A percentile compares a stretch with the other conserved stretches of the same genome.
These are phyloP conservation scores for Heterococcus sp. DNA, from an alignment of 108 stramenopile species.

Conservation along the genomic window DNA sequence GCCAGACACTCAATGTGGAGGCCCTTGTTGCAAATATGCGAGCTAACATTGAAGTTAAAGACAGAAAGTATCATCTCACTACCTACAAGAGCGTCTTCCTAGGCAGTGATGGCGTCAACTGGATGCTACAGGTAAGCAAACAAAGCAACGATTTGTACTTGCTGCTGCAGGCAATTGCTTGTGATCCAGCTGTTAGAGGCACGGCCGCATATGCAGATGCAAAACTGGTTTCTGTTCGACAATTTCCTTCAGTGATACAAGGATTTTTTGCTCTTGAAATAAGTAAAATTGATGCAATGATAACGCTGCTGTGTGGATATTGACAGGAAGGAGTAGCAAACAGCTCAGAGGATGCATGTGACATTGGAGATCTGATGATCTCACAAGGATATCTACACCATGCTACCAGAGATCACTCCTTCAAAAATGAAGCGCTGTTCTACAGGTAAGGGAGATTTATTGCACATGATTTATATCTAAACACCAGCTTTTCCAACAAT, in stretches of 20 bases:
- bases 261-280: background rate
- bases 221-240: background rate
- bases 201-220: background rate
- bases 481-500: no score
- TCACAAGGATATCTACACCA: constrained; percentile 2
- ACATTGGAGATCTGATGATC: constrained; percentile 19
- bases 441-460: no score
- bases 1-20: no score
- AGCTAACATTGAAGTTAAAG: background rate
- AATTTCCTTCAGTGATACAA: background rate
- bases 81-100: background rate
- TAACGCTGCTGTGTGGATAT: constrained; percentile 11
- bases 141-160: background rate
- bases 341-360: constrained; percentile 3
- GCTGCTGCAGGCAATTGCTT: background rate
- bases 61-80: background rate
- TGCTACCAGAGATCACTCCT: constrained; percentile 30
- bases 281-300: constrained; percentile 1
- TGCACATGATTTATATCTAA: no score
- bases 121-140: background rate
- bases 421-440: constrained; percentile 9
- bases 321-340: background rate
- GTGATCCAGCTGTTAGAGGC: background rate
- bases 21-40: no score
- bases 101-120: background rate